Evolutionary conservation across 306 rosid species (phyloP).

Genomic region (Castanopsis chinensis): DNA sequence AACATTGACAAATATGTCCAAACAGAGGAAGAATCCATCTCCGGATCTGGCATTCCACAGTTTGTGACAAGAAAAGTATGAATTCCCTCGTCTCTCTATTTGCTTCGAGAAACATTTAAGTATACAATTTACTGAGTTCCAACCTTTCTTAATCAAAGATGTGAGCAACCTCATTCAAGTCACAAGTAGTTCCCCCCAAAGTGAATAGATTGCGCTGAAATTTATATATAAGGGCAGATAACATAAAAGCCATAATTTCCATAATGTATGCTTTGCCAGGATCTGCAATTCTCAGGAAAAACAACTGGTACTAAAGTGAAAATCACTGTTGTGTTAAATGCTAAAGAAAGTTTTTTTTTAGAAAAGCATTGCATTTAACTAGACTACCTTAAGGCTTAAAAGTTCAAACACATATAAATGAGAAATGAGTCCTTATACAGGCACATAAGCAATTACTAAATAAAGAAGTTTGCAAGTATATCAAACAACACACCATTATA

Average conservation of each 20-base stretch:
- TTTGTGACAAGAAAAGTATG: not conserved
- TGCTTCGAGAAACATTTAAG: not conserved
- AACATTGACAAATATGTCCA: not conserved
- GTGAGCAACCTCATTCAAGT: not conserved
- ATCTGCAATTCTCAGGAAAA: not conserved
- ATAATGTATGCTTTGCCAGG: not conserved
- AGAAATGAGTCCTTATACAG: not conserved
- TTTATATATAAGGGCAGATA: not conserved
- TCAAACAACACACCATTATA: constrained; percentile 48
- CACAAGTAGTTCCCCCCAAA: not conserved
- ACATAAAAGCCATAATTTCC: no score
- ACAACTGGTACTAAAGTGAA: not conserved
- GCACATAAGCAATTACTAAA: not conserved
- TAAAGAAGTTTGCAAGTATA: not conserved
- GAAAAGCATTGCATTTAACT: not conserved
- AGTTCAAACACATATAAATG: not conserved
- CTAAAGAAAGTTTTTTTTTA: not conserved
- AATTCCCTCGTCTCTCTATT: not conserved
- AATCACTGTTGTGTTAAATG: not conserved
- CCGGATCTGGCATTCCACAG: not conserved
- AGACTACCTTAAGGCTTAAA: not conserved
- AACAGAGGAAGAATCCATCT: not conserved
- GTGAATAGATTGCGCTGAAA: not conserved
- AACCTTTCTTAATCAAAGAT: not conserved
- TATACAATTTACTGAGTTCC: not conserved